phyloP scores from a whole-genome alignment of 1,139 yeast species.

The Geotrichum europaeum region DNA sequence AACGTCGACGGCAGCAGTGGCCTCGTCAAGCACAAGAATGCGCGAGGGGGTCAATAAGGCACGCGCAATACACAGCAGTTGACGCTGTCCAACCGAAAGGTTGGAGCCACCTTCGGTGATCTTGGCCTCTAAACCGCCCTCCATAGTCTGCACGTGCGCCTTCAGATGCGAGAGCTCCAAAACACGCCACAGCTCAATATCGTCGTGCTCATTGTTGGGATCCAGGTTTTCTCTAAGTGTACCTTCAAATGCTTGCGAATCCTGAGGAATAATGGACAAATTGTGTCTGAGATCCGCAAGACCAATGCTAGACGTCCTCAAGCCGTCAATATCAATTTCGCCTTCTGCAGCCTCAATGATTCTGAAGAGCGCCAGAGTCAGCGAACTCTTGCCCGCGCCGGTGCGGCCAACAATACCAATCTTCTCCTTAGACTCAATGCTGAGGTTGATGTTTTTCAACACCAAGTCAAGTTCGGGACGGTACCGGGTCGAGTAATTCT shows the following conservation, averaged over 20 bases:
- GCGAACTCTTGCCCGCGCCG: conserved; percentile 94
- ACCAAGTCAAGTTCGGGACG: conserved; percentile 81
- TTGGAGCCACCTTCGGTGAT: conserved; percentile 82
- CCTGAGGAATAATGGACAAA: conserved; percentile 92
- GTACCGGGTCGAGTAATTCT: conserved; percentile 74
- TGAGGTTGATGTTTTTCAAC: conserved; percentile 61
- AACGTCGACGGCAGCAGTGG: conserved; percentile 96
- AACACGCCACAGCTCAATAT: conserved; percentile 80
- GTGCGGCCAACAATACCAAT: conserved; percentile 88
- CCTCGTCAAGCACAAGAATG: conserved; percentile 84
- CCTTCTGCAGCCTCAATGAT: conserved; percentile 80
- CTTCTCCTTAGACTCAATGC: conserved; percentile 72
- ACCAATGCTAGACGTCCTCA: conserved; percentile 68
- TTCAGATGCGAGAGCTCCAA: conserved; percentile 81
- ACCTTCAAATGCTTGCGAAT: conserved; percentile 94
- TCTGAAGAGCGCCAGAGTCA: conserved; percentile 83
- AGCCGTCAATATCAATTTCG: conserved; percentile 62
- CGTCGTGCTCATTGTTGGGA: conserved; percentile 64
- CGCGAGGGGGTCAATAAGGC: conserved; percentile 76
- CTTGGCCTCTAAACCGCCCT: conserved; percentile 55
- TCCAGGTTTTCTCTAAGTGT: conserved; percentile 83
- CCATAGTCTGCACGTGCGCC: conserved; percentile 63
- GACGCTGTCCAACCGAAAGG: conserved; percentile 86
- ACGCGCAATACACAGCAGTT: conserved; percentile 83
- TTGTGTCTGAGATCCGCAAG: conserved; percentile 76